Base-by-base conservation (phyloP, 257 asterid species). In the Jasminum sambac region DNA sequence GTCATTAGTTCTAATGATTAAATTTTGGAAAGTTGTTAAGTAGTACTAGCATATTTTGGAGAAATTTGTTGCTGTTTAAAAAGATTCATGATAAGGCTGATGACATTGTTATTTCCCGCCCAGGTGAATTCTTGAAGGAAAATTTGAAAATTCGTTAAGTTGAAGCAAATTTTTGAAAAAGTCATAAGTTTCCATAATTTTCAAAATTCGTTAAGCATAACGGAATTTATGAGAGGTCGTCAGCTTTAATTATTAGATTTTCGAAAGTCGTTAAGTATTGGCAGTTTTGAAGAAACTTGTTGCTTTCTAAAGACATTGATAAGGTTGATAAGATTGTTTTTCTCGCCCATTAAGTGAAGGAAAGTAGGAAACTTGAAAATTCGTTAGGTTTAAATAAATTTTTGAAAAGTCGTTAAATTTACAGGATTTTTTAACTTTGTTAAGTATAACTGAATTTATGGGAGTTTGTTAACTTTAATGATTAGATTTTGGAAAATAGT, bases 391-490 rank as follows among this genome's bases (percentile, higher is more conserved):
- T 30, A 30, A 30, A 4, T 30, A 30, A 30, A 39, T 75, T 66
- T 30, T 30, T 63, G 66, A 42, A 66, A 55, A 55, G 39, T 71
- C 34, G 64, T 71, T 65, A 39, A 21, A 0, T 59, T 7, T 5
- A 2, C 36, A 30, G 36, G 1, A 30, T 30, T 30, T 30, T 30
- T 4, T 30, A 30, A 4, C 2, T 30, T 4, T 30, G 36, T 30
- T 30, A 30, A 30, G 36, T 4, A 30, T 30, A 4, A 30, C 36
- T 1, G 4, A 30, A 30, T 30, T 4, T 30, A 30, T 30, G 36
- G 4, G 4, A 30, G 4, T 1, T 1, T 4, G 36, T 30, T 30
- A 30, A 4, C 36, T 5, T 26, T 61, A 40, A 11, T 10, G 58
- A 25, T 65, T 64, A n/a, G n/a, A 8, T 11, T 38, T 41, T 30